phyloP scores from a whole-genome alignment of 148 eudicot species.

The Mesembryanthemum crystallinum region DNA sequence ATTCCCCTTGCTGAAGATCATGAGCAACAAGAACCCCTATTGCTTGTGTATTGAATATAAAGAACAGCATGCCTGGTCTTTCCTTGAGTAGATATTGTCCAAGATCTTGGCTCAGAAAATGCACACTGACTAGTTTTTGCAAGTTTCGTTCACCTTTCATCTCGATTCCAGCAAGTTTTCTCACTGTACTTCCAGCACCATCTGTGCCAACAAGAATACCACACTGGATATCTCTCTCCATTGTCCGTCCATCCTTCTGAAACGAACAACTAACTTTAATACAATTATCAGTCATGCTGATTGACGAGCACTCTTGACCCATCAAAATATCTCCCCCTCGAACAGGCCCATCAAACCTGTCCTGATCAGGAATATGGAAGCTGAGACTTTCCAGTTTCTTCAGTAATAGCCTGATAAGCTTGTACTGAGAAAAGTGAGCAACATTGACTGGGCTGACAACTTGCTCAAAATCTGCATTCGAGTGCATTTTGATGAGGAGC shows the following conservation, averaged over 20 bases:
- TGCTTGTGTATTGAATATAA: slow-evolving; percentile 85
- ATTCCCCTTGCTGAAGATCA: slow-evolving; percentile 92
- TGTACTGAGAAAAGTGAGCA: slow-evolving; percentile 92
- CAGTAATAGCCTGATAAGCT: slow-evolving; percentile 54
- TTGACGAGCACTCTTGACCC: slow-evolving; percentile 81
- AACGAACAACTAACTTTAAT: slow-evolving; percentile 56
- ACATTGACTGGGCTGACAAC: slow-evolving; percentile 80
- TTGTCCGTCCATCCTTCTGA: slow-evolving; percentile 45
- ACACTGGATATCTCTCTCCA: slow-evolving; percentile 56
- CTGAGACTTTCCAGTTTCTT: slow-evolving; percentile 55
- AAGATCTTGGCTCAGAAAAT: slow-evolving; percentile 63
- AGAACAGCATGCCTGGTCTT: slow-evolving; percentile 95
- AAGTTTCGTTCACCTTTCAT: slow-evolving; percentile 79
- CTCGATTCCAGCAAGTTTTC: slow-evolving; percentile 62
- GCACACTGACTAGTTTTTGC: slow-evolving; percentile 89
- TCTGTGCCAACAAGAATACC: slow-evolving; percentile 75
- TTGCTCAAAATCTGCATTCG: slow-evolving; percentile 74
- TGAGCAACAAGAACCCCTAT: slow-evolving; percentile 98
- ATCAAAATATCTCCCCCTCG: slow-evolving; percentile 56
- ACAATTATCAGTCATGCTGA: slow-evolving; percentile 41
- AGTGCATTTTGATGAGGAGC: slow-evolving; percentile 6
- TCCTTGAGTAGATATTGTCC: slow-evolving; percentile 70
- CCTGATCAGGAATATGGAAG: slow-evolving; percentile 43
- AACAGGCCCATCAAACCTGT: slow-evolving; percentile 27
- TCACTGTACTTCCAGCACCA: slow-evolving; percentile 86